Evolutionary conservation across 768 basidiomycete species (phyloP), one percentile per base, ranked within the genome.

Genomic region (Pleurotus sapidus): DNA sequence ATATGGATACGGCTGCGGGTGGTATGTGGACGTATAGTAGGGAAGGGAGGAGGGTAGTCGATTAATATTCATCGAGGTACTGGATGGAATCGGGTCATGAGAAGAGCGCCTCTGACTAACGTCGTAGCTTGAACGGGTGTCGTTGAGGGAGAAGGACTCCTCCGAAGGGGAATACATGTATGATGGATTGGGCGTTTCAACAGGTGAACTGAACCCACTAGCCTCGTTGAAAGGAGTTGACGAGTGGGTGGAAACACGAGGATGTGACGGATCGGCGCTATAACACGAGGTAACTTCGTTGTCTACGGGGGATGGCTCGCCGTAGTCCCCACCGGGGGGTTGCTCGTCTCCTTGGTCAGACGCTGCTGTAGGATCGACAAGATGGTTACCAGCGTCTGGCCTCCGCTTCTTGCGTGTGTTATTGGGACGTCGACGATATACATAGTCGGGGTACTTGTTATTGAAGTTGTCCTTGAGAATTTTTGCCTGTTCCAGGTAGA

Each of bases 401-500:
- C 77, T 77, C 50, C 80, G 72, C 38, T 74, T 71, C 63, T 84
- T 88, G 64, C 92, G 84, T 56, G 88, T 88, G 68, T 94, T 92
- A 74, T 94, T 94, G 24, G 92, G 92, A 50, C 92, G 81, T 53
- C 92, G 84, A 64, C 87, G 84, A 75, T 94, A 94, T 46, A 94
- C 91, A 63, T 94, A 94, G 78, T 93, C 91, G 14, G 92, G 92
- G 70, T 93, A 93, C 67, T 85, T 89, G 20, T 80, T 72, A 70
- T 93, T 93, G 77, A 94, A 94, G 55, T 75, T 85, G 62, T 94
- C 92, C 70, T 94, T 94, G 55, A 94, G 74, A 59, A 84, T 81
- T 70, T 92, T 92, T 8, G 92, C 92, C 68, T 91, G 89, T 66
- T 93, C 87, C 57, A 91, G 85, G 68, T 93, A 94, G 70, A 91